Evolutionary conservation across 106 monocot species (phyloP), one percentile per base, ranked within the genome.

Genomic region (Allium sativum): DNA sequence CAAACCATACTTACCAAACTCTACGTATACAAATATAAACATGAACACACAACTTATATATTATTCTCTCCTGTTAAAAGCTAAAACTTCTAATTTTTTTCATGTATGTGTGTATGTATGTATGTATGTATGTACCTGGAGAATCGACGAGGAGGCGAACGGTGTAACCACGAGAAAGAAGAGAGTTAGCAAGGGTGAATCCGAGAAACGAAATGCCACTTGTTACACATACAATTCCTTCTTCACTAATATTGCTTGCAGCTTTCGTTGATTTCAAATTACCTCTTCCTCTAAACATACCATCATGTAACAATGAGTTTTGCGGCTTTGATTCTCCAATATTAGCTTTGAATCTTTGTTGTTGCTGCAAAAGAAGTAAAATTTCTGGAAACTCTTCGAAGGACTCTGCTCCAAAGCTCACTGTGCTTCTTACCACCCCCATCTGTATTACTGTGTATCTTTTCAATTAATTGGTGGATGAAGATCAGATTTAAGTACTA

Each of bases 201-300:
- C 93, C 93, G 54, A 93, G 48, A 72, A 76, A 93, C 8, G 93
- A 89, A 56, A 73, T 58, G 48, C 77, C 93, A 48, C 88, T 88
- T 5, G 93, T 93, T 17, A 93, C 88, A 59, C 93, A 93, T 12
- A 85, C 88, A 60, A 18, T 64, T 44, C 64, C 45, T 18, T 54
- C 69, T 10, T 53, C 56, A 0, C 3, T 44, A 19, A 8, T 47
- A 0, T 14, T 2, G 5, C 31, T 12, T 6, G 40, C 45, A 6
- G 21, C 61, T 16, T 48, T 45, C 21, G 12, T 48, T 56, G 22
- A 13, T 16, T 43, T 42, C 4, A 16, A 0, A 9, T 17, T 56
- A 7, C 21, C 21, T 57, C 56, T 10, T 9, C 56, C 56, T 10
- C 21, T 0, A 9, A 55, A 55, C 17, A 18, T 55, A 8, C 2